phyloP scores from a whole-genome alignment of 345 rosid genomes.

The Microcos paniculata region DNA sequence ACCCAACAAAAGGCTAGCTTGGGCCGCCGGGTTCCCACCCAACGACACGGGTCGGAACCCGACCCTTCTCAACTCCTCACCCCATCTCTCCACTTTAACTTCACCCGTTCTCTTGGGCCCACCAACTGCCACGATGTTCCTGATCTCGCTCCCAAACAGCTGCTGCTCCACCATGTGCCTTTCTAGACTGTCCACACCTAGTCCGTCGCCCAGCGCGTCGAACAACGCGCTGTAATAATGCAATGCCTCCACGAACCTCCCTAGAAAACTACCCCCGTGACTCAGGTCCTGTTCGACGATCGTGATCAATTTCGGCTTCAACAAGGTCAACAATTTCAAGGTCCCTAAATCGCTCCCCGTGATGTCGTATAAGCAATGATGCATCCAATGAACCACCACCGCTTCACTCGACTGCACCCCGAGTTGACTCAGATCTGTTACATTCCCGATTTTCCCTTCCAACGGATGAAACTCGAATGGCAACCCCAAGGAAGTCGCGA shows the following conservation, averaged over 20 bases:
- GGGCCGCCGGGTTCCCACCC: conserved; percentile 82
- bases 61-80: conserved; percentile 60
- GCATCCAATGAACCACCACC: conserved; percentile 95
- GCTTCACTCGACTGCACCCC: conserved; percentile 62
- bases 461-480: conserved; percentile 84
- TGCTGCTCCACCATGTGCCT: conserved; percentile 92
- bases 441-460: conserved; percentile 74
- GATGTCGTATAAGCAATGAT: conserved; percentile 82
- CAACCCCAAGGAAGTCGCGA: conserved; percentile 67
- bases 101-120: conserved; percentile 79
- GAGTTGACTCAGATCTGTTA: conserved; percentile 55
- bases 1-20: conserved; percentile 78
- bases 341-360: conserved; percentile 72
- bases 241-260: conserved; percentile 87
- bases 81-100: conserved; percentile 78
- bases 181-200: conserved; percentile 61
- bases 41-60: conserved; percentile 81
- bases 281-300: conserved; percentile 87
- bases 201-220: conserved; percentile 87
- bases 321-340: conserved; percentile 46
- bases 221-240: conserved; percentile 97
- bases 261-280: conserved; percentile 69
- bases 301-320: conserved; percentile 75
- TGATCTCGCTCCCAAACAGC: conserved; percentile 79
- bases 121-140: conserved; percentile 76